These are phyloP conservation scores for Rubroshorea leprosula DNA, from an alignment of 345 rosid genomes.

Conservation along the genomic window DNA sequence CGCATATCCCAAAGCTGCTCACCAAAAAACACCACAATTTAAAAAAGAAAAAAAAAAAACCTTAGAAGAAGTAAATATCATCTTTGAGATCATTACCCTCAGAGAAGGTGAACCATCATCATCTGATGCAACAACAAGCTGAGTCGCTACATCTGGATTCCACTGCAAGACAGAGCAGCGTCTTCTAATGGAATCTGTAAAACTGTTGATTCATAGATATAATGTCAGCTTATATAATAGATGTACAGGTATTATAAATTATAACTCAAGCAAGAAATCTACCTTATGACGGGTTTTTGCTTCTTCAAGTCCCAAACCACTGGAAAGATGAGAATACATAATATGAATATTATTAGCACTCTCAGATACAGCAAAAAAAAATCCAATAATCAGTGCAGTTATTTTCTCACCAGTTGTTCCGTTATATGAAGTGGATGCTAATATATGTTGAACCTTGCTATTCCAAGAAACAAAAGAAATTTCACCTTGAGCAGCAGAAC, in stretches of 20 bases:
- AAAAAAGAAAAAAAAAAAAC: conserved; percentile 1
- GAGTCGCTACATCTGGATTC: conserved; percentile 98
- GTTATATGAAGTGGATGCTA: conserved; percentile 88
- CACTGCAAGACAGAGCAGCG: conserved; percentile 98
- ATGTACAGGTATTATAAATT: not conserved
- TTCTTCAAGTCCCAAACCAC: conserved; percentile 98
- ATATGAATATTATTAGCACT: not conserved
- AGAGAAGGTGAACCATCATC: conserved; percentile 80
- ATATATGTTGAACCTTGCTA: conserved; percentile 83
- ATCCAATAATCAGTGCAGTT: not conserved
- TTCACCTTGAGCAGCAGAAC: conserved; percentile 94
- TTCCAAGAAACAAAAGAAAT: conserved; percentile 95
- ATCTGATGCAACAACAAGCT: conserved; percentile 96
- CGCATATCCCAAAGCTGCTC: conserved; percentile 99
- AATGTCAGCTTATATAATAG: conserved; percentile 12
- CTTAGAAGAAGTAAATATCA: conserved; percentile 7
- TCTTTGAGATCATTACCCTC: conserved; percentile 43
- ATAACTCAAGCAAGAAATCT: conserved; percentile 22
- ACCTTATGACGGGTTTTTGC: conserved; percentile 94
- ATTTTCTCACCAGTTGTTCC: conserved; percentile 87
- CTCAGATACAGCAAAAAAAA: conserved; percentile 1
- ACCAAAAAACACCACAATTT: conserved; percentile 25
- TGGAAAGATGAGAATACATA: conserved; percentile 26
- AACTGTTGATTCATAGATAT: conserved; percentile 42
- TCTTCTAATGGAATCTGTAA: conserved; percentile 84